Conservation (phyloP, 768 basidiomycete genomes). For the Rhizopogon vinicolor region DNA sequence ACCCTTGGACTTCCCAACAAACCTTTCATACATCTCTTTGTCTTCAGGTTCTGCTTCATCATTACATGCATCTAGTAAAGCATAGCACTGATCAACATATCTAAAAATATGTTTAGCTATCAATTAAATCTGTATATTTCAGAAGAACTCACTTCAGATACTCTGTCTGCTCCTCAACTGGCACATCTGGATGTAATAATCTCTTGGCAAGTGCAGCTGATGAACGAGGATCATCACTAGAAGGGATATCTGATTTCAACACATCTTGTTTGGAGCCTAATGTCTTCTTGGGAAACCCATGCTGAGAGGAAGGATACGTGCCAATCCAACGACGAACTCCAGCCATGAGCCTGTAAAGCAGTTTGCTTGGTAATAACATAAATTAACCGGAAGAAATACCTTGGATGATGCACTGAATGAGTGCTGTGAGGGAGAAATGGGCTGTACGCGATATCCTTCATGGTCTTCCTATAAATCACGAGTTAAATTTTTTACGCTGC, state of each 20-base stretch:
- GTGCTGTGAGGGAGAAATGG: conserved; percentile 68
- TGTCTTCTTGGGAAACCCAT: conserved; percentile 37
- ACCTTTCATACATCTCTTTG: conserved; percentile 48
- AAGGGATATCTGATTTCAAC: conserved; percentile 20
- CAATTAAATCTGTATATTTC: neutral
- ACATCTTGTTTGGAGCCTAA: conserved; percentile 19
- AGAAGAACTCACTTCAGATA: conserved; percentile 56
- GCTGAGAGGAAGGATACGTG: conserved; percentile 38
- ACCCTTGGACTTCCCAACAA: conserved; percentile 47
- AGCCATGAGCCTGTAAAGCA: conserved; percentile 55
- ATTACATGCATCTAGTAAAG: conserved; percentile 54
- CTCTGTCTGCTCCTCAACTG: conserved; percentile 60
- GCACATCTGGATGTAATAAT: conserved; percentile 59
- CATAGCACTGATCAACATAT: conserved; percentile 72
- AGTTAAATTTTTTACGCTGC: neutral
- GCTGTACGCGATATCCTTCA: conserved; percentile 62
- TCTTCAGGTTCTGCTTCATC: conserved; percentile 54
- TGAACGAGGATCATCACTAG: conserved; percentile 32
- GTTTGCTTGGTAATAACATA: conserved; percentile 3
- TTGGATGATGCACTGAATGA: conserved; percentile 29
- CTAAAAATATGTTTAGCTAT: conserved; percentile 26
- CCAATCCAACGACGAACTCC: conserved; percentile 79
- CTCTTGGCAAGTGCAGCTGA: conserved; percentile 56
- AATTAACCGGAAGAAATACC: conserved; percentile 25
- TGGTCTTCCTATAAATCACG: conserved; percentile 51